A percentile compares a stretch with the other conserved stretches of the same genome.
Conservation (phyloP, 148 eudicot genomes). For the Persicaria maculosa region DNA sequence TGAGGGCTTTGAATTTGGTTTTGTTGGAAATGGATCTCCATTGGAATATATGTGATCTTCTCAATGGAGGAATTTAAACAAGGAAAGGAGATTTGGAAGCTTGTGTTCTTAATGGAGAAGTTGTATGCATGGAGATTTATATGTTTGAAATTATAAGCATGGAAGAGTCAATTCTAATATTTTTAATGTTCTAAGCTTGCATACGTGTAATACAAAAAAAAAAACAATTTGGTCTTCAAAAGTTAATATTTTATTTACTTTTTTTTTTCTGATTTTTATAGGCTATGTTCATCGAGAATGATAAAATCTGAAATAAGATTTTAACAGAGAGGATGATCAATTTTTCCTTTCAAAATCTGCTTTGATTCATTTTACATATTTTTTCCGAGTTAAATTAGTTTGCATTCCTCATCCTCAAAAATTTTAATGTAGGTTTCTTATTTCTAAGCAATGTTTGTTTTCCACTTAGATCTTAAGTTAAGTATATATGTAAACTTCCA, state of each 20-base stretch:
- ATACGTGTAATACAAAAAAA: background rate
- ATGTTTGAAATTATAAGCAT: background rate
- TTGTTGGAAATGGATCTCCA: conserved; percentile 35
- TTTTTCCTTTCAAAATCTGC: no score
- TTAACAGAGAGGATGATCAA: no score
- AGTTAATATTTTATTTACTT: background rate
- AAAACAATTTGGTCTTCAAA: background rate
- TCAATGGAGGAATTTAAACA: background rate
- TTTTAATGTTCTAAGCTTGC: background rate
- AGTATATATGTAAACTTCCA: background rate
- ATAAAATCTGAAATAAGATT: no score
- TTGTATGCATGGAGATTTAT: conserved; percentile 14
- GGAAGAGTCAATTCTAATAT: background rate
- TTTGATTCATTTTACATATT: background rate
- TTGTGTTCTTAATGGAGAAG: conserved; percentile 15
- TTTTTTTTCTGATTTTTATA: background rate
- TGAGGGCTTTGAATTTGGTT: conserved; percentile 3
- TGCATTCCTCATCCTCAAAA: conserved; percentile 2
- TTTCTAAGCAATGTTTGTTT: background rate
- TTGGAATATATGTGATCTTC: background rate
- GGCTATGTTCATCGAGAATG: no score
- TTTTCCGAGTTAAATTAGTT: background rate
- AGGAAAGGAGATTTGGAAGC: background rate
- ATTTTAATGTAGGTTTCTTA: background rate
- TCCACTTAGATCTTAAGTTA: background rate